These are phyloP conservation scores for Dimargaris cristalligena DNA, from an alignment of 192 early-diverging fungal genomes.

Conservation along the genomic window DNA sequence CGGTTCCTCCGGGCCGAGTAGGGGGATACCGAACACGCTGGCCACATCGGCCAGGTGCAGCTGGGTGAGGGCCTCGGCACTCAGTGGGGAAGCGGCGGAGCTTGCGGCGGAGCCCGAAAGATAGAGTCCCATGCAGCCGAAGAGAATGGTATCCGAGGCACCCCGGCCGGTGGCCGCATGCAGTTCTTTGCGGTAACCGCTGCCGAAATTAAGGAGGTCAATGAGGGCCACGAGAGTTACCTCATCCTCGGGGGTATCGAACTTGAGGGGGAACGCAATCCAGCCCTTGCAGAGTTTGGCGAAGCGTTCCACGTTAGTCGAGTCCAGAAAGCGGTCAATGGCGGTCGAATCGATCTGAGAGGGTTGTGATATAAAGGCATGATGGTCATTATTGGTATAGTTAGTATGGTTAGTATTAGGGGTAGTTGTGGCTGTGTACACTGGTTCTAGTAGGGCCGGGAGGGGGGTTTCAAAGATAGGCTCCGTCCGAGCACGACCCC, in stretches of 20 bases:
- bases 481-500: not conserved
- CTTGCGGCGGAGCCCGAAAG: too few species aligned
- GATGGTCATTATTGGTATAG: not conserved
- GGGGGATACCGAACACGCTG: constrained; percentile 52
- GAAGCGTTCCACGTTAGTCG: constrained; percentile 17
- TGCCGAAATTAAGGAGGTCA: constrained; percentile 62
- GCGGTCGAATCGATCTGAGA: constrained; percentile 5
- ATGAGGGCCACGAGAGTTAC: constrained; percentile 57
- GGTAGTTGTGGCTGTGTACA: not conserved
- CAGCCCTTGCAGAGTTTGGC: constrained; percentile 21
- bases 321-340: constrained; percentile 7
- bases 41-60: constrained; percentile 43
- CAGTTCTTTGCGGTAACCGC: constrained; percentile 51
- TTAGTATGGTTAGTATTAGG: not conserved
- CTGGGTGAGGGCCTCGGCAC: constrained; percentile 38
- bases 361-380: not conserved
- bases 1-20: constrained; percentile 44
- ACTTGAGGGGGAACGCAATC: constrained; percentile 54
- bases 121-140: constrained; percentile 69
- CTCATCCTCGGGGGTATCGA: constrained; percentile 54
- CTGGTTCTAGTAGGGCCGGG: not conserved
- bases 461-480: not conserved
- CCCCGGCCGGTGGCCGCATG: constrained; percentile 43
- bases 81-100: constrained; percentile 36
- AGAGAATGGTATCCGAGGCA: constrained; percentile 58